phyloP scores from a whole-genome alignment of 2,329 filamentous ascomycete species.

The Talaromyces sp. region DNA sequence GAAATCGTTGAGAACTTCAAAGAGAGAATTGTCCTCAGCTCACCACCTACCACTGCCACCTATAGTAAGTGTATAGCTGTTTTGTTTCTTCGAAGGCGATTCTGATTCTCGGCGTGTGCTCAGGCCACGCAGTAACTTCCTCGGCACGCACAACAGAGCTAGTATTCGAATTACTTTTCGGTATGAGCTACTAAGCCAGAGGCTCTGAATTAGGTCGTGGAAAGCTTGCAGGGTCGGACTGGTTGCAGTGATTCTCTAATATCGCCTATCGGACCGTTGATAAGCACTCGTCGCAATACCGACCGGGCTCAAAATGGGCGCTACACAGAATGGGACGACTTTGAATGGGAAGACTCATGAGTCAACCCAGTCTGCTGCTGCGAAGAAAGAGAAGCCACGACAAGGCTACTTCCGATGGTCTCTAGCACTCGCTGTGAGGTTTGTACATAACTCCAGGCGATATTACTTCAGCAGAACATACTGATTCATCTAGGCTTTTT shows the following conservation, averaged over 20 bases:
- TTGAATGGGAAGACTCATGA: constrained; percentile 19
- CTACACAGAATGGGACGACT: constrained; percentile 28
- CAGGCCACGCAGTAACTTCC: constrained; percentile 10
- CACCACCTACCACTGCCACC: not conserved
- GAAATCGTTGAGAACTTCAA: not conserved
- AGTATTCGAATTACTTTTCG: not conserved
- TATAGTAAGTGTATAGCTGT: not conserved
- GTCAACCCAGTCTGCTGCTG: constrained; percentile 15
- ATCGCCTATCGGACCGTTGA: not conserved
- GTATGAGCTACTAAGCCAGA: constrained; percentile 7
- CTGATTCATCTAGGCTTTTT: constrained; percentile 55
- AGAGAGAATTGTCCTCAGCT: not conserved
- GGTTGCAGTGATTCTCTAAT: not conserved
- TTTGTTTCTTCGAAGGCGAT: not conserved
- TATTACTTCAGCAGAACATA: not conserved
- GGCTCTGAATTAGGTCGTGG: not conserved
- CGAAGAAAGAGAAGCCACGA: constrained; percentile 20
- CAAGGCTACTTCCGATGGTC: constrained; percentile 33
- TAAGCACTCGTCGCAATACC: not conserved
- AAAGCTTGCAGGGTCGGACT: not conserved
- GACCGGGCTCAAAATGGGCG: constrained; percentile 25
- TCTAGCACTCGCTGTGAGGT: constrained; percentile 36
- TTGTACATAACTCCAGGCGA: constrained; percentile 18
- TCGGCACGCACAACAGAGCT: constrained; percentile 11
- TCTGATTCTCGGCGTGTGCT: not conserved